Evolutionary conservation across 305 asterid genomes (phyloP), one percentile per base, ranked within the genome.

Genomic region (Rubia peregrina): DNA sequence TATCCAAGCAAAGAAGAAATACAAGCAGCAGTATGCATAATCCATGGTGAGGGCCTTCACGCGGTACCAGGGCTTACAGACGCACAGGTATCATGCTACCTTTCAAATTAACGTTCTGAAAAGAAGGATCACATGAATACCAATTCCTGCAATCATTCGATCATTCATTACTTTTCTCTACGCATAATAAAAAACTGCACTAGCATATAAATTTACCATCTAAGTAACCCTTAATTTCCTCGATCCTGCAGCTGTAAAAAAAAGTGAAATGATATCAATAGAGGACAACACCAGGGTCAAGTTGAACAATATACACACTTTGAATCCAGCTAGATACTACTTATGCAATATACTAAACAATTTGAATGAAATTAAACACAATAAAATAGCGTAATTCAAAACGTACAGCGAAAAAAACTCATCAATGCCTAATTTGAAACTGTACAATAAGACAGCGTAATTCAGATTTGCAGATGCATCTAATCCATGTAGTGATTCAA

Each of bases 1-100:
- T 91, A 98, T 71, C 99, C 99, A 79, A 94, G 92, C 85, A 94
- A 88, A n/a, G 99, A 94, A 73, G 99, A 98, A 80, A 94, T 88
- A 79, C 98, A 91, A 74, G 98, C 97, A 79, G 97, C 97, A 73
- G 85, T 87, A 81, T 94, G 99, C 74, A 94, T 98, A 84, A 94
- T 24, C 26, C 26, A 24, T 24, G 26, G 26, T 24, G 97, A 7
- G 98, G 98, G 42, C 99, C 99, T 89, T 94, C 99, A 88, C 91
- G 63, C 98, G 26, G 26, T 24, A 24, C 99, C 77, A 94, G 93
- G 76, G 98, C 99, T 70, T 76, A 77, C 99, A 67, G 53, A 24
- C 26, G 44, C 68, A 13, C 41, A 70, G 64, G 78, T 41, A 30
- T 33, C 22, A 72, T 46, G 89, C 69, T 30, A 91, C 99, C 91